Evolutionary conservation across 768 basidiomycete genomes (phyloP).

Genomic region (Tricholoma flavovirens): DNA sequence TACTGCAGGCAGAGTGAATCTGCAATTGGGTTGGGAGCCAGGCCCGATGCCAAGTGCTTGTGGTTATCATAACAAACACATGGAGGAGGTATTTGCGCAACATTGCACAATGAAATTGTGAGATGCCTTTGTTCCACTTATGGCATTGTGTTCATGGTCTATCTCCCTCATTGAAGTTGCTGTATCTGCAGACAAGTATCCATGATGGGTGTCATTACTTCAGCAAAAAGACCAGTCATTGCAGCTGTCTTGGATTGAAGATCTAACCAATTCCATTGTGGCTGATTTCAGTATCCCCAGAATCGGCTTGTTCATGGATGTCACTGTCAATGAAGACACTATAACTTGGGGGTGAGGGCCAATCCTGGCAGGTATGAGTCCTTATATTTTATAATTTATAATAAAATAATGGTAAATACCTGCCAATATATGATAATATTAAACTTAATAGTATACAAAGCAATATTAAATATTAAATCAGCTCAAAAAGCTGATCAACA

Average conservation of each 20-base stretch:
- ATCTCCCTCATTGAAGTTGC: not conserved
- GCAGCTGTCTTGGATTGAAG: not conserved
- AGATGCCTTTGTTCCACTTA: not conserved
- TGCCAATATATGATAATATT: too few relatives aligned
- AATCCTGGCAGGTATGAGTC: too few relatives aligned
- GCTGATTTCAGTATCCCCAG: not conserved
- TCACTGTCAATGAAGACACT: not conserved
- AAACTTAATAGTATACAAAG: too few relatives aligned
- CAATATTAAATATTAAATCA: too few relatives aligned
- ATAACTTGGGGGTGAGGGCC: too few relatives aligned
- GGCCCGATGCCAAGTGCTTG: too few relatives aligned
- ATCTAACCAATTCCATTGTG: not conserved
- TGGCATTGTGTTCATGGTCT: not conserved
- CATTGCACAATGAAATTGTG: not conserved
- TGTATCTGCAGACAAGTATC: not conserved
- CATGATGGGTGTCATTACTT: not conserved
- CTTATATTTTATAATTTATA: too few relatives aligned
- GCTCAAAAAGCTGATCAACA: too few relatives aligned
- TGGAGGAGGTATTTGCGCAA: not conserved
- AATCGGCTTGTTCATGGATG: not conserved
- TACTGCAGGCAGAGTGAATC: too few relatives aligned
- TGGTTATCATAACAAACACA: too few relatives aligned
- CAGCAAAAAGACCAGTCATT: not conserved
- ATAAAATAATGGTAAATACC: too few relatives aligned
- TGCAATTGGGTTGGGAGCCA: too few relatives aligned